Evolutionary conservation across 192 early-diverging fungal species (phyloP).

Genomic region (Pilaira anomala): DNA sequence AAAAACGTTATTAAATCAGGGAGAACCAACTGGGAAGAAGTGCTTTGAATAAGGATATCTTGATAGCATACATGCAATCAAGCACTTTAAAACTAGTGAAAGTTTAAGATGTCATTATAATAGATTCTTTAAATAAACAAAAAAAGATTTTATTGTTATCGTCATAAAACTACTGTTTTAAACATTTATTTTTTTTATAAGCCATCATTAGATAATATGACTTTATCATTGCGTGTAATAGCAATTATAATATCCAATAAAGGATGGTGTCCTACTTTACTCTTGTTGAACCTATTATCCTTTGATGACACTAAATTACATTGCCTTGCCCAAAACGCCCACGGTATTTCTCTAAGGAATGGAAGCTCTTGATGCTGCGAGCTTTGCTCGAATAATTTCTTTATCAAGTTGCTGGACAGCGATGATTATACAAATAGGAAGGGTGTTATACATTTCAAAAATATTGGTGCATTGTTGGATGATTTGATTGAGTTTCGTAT

Average conservation of each 20-base stretch:
- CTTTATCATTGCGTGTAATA: slow-evolving; percentile 8
- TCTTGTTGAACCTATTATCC: slow-evolving; percentile 11
- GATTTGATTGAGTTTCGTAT: slow-evolving; percentile 8
- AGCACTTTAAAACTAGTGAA: slow-evolving; percentile 6
- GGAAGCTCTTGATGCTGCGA: not conserved
- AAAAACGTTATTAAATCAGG: not conserved
- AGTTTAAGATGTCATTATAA: slow-evolving; percentile 10
- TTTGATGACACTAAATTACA: slow-evolving; percentile 13
- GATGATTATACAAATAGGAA: slow-evolving; percentile 15
- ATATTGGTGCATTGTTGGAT: slow-evolving; percentile 11
- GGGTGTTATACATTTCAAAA: not conserved
- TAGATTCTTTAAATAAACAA: slow-evolving; percentile 6
- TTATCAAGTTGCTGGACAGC: slow-evolving; percentile 11
- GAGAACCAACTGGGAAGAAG: slow-evolving; percentile 7
- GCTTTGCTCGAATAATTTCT: not conserved
- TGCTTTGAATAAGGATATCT: slow-evolving; percentile 15
- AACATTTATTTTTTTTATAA: slow-evolving; percentile 6
- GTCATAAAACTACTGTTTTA: too few relatives aligned
- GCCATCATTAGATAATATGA: slow-evolving; percentile 1
- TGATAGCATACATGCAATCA: slow-evolving; percentile 6
- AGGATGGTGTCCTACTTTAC: not conserved
- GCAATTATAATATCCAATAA: slow-evolving; percentile 19
- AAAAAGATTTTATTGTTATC: too few relatives aligned
- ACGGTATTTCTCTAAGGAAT: slow-evolving; percentile 7
- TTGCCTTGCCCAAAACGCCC: slow-evolving; percentile 9